Percentiles rank a stretch among this genome's conserved stretches.
These are phyloP conservation scores for Talaromyces funiculosus DNA, from an alignment of 2,329 filamentous ascomycete species.

Conservation along the genomic window DNA sequence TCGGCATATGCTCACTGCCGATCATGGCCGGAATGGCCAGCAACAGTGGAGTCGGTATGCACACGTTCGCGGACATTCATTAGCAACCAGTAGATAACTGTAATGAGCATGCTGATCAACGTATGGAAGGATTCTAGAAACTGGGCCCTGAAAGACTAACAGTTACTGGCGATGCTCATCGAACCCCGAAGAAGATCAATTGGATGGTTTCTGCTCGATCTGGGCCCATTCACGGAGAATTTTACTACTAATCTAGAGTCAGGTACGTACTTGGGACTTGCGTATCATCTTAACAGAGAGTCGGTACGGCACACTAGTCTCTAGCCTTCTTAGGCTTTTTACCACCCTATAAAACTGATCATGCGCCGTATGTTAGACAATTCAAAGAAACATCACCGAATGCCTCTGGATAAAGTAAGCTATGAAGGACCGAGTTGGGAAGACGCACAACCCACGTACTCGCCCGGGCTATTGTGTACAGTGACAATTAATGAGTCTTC, in stretches of 20 bases:
- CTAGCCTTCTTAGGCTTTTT: not conserved
- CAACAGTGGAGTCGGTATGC: not conserved
- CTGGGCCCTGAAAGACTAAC: not conserved
- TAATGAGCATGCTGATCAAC: not conserved
- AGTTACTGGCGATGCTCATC: not conserved
- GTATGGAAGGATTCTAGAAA: conserved; percentile 4
- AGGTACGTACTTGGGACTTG: not conserved
- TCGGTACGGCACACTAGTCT: not conserved
- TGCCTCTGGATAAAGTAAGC: not conserved
- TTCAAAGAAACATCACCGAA: not conserved
- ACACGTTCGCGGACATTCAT: not conserved
- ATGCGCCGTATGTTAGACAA: not conserved
- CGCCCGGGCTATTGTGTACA: not conserved
- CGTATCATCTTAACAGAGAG: not conserved
- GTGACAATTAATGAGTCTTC: not conserved
- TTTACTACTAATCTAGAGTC: not conserved
- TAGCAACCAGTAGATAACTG: not conserved
- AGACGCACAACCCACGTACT: not conserved
- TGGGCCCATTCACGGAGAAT: not conserved
- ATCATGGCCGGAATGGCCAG: not conserved
- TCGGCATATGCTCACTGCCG: not conserved
- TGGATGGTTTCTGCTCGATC: not conserved
- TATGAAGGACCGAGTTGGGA: not conserved
- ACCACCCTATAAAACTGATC: not conserved
- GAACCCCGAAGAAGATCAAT: not conserved